These are phyloP conservation scores for Aspergillus floridensis DNA, from an alignment of 2,329 filamentous ascomycete species.

Conservation along the genomic window DNA sequence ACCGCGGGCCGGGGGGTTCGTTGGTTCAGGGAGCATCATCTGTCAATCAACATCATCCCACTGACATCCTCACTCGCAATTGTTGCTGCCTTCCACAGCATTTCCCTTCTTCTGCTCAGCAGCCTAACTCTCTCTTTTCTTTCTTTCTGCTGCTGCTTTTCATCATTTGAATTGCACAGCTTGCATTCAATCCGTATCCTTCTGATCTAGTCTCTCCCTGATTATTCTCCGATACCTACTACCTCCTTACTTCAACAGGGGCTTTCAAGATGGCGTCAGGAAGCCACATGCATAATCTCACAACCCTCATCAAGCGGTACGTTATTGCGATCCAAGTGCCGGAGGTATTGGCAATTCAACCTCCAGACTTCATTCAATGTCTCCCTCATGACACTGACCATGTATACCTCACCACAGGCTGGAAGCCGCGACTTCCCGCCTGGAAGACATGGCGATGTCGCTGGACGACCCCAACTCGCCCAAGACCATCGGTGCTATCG, in stretches of 20 bases:
- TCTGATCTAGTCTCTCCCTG: conserved; percentile 48
- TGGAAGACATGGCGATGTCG: conserved; percentile 92
- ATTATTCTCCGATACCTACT: conserved; percentile 3
- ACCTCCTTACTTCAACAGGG: conserved; percentile 16
- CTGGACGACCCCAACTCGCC: conserved; percentile 51
- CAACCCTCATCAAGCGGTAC: conserved; percentile 97
- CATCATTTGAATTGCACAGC: background rate
- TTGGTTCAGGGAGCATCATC: conserved; percentile 22
- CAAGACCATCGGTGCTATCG: conserved; percentile 30
- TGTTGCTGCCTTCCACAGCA: conserved; percentile 4
- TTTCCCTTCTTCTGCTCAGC: background rate
- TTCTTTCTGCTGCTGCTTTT: background rate
- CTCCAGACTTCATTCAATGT: background rate
- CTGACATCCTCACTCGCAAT: conserved; percentile 16
- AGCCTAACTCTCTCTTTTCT: background rate
- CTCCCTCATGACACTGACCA: conserved; percentile 27
- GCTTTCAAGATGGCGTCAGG: conserved; percentile 59
- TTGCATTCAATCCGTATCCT: conserved; percentile 21
- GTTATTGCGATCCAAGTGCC: background rate
- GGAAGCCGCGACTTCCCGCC: conserved; percentile 90
- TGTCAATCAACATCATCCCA: conserved; percentile 10
- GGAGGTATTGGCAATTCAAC: background rate
- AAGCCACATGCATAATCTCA: conserved; percentile 92
- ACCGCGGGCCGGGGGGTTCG: background rate
- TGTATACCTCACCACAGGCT: conserved; percentile 65